Percentiles rank a stretch among this genome's conserved stretches.
phyloP scores from a whole-genome alignment of 495 filamentous ascomycete genomes.

The Astrocystis sublimbata region DNA sequence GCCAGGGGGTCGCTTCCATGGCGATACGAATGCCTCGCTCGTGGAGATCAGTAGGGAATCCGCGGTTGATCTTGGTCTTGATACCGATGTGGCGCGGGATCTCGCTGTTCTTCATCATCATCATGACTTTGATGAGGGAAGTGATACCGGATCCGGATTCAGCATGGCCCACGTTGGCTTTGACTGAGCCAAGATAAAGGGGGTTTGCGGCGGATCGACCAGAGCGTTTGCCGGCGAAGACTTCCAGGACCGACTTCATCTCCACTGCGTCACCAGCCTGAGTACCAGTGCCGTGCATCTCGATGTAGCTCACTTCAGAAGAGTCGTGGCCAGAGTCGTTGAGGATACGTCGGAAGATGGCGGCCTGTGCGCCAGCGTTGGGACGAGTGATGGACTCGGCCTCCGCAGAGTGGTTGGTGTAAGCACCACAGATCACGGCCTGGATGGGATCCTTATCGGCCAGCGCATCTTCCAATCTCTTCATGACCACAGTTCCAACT shows the following conservation, averaged over 20 bases:
- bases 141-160: constrained; percentile 70
- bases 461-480: constrained; percentile 48
- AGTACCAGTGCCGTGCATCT: constrained; percentile 76
- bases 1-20: constrained; percentile 47
- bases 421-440: constrained; percentile 40
- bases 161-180: constrained; percentile 76
- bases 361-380: constrained; percentile 59
- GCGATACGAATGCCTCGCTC: constrained; percentile 57
- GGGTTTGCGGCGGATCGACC: constrained; percentile 46
- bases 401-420: constrained; percentile 48
- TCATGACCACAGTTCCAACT: constrained; percentile 46
- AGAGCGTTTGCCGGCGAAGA: constrained; percentile 58
- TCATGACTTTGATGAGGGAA: constrained; percentile 67
- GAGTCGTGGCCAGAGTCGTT: constrained; percentile 51
- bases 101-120: constrained; percentile 70
- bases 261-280: constrained; percentile 69
- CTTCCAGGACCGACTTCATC: constrained; percentile 62
- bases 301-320: constrained; percentile 64
- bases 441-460: constrained; percentile 50
- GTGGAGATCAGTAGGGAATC: constrained; percentile 60
- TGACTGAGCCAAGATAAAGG: constrained; percentile 70
- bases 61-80: constrained; percentile 57
- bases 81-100: constrained; percentile 63
- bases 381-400: constrained; percentile 64
- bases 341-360: constrained; percentile 60